A percentile compares a stretch with the other conserved stretches of the same genome.
These are phyloP conservation scores for Porcisia deanei DNA, from an alignment of 208 protist genomes.

Conservation along the genomic window DNA sequence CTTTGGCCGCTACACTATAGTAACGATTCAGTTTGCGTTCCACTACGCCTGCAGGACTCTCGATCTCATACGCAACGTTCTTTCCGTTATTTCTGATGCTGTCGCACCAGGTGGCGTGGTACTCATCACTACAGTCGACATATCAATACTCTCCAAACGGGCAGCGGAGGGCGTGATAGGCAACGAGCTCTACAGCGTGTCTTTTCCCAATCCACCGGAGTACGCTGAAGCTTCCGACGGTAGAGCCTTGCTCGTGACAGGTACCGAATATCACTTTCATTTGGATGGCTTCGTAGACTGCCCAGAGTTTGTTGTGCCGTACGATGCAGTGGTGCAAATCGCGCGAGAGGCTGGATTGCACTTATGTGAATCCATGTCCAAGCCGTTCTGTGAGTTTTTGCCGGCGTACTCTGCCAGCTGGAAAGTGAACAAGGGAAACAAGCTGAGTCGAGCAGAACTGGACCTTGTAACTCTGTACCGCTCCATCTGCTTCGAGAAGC, in stretches of 20 bases:
- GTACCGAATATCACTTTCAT: constrained; percentile 74
- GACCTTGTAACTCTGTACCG: constrained; percentile 74
- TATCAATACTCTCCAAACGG: constrained; percentile 41
- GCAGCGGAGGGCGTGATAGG: constrained; percentile 26
- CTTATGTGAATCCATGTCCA: constrained; percentile 25
- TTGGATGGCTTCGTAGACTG: constrained; percentile 92
- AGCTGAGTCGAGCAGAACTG: constrained; percentile 46
- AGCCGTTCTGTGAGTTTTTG: constrained; percentile 45
- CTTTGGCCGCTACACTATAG: constrained; percentile 62
- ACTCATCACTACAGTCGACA: constrained; percentile 79
- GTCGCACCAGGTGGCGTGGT: constrained; percentile 63
- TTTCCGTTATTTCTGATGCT: constrained; percentile 42
- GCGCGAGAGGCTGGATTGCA: constrained; percentile 25
- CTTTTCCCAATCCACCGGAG: constrained; percentile 15
- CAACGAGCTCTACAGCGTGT: constrained; percentile 44
- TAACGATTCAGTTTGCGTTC: constrained; percentile 87
- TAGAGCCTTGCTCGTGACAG: constrained; percentile 30
- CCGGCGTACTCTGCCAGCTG: constrained; percentile 38
- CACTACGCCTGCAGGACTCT: constrained; percentile 81
- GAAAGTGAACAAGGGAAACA: constrained; percentile 61
- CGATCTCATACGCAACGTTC: constrained; percentile 46
- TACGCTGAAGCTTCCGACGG: constrained; percentile 10
- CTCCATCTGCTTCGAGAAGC: constrained; percentile 62
- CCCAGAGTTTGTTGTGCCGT: constrained; percentile 79
- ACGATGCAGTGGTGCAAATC: constrained; percentile 32